Percentiles rank a stretch among this genome's conserved stretches.
Evolutionary conservation across 768 basidiomycete species (phyloP).

Genomic region (Galerina marginata): DNA sequence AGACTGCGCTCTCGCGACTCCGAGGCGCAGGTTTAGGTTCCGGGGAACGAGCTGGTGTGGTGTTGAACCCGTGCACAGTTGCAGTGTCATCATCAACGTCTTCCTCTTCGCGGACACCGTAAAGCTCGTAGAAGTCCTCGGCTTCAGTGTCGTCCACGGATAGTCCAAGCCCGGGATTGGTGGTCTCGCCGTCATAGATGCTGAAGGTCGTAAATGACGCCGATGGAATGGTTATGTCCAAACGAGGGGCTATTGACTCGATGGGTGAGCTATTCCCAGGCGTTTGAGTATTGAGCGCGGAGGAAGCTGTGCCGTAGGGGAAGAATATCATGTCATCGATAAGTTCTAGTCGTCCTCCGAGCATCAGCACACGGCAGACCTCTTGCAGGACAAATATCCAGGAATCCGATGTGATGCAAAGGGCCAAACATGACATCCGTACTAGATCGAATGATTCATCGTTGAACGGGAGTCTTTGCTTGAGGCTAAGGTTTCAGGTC

Average conservation of each 20-base stretch:
- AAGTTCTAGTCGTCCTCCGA: constrained; percentile 69
- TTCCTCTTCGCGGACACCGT: constrained; percentile 30
- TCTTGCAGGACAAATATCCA: constrained; percentile 69
- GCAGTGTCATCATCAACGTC: constrained; percentile 34
- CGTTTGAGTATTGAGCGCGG: constrained; percentile 11
- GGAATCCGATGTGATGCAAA: constrained; percentile 59
- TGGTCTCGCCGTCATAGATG: constrained; percentile 25
- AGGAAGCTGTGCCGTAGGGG: constrained; percentile 47
- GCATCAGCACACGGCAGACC: constrained; percentile 62
- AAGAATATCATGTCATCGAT: constrained; percentile 74
- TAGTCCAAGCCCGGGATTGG: constrained; percentile 32
- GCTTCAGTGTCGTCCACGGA: constrained; percentile 27
- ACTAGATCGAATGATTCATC: constrained; percentile 70
- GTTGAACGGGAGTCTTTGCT: constrained; percentile 63
- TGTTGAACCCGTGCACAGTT: constrained; percentile 18
- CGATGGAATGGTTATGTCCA: constrained; percentile 31
- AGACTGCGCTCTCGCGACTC: not conserved
- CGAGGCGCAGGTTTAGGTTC: not conserved
- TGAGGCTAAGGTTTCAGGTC: constrained; percentile 45
- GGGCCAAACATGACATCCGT: constrained; percentile 69
- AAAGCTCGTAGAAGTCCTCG: constrained; percentile 28
- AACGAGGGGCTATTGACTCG: constrained; percentile 23
- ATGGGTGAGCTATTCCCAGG: constrained; percentile 1
- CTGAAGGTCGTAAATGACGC: constrained; percentile 32
- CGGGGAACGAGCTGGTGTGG: not conserved